Evolutionary conservation across 208 protist species (phyloP).

Genomic region (Leptomonas pyrrhocoris): DNA sequence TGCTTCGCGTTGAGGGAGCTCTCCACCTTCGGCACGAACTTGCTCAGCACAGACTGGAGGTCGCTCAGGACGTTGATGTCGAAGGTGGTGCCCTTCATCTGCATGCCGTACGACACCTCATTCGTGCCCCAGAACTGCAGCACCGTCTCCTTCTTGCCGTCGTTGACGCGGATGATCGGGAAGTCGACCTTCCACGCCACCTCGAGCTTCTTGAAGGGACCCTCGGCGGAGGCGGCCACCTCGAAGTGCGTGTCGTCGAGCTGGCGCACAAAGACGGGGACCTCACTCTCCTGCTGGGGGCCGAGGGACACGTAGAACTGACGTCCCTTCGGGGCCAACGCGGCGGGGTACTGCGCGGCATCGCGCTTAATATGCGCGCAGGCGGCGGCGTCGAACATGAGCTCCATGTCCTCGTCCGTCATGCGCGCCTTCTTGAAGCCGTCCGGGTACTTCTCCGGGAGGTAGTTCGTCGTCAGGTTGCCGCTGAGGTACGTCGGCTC

Average conservation of each 20-base stretch:
- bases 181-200: constrained; percentile 37
- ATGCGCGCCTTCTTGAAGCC: constrained; percentile 43
- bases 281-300: constrained; percentile 29
- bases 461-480: constrained; percentile 84
- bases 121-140: constrained; percentile 50
- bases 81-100: constrained; percentile 46
- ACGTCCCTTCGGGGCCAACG: constrained; percentile 9
- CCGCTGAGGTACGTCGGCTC: constrained; percentile 70
- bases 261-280: constrained; percentile 32
- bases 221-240: constrained; percentile 19
- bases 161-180: constrained; percentile 40
- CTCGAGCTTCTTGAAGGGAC: constrained; percentile 31
- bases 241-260: constrained; percentile 33
- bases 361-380: constrained; percentile 37
- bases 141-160: constrained; percentile 33
- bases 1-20: constrained; percentile 35
- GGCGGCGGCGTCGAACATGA: constrained; percentile 31
- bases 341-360: constrained; percentile 11
- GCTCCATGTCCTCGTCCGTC: constrained; percentile 25
- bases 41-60: constrained; percentile 37
- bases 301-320: constrained; percentile 34
- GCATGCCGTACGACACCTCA: constrained; percentile 45
- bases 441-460: constrained; percentile 49
- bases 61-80: constrained; percentile 41
- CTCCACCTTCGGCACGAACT: constrained; percentile 35